Percentiles rank a stretch among this genome's conserved stretches.
Evolutionary conservation across 2,329 filamentous ascomycete genomes (phyloP).

Genomic region (Onygenales sp.): DNA sequence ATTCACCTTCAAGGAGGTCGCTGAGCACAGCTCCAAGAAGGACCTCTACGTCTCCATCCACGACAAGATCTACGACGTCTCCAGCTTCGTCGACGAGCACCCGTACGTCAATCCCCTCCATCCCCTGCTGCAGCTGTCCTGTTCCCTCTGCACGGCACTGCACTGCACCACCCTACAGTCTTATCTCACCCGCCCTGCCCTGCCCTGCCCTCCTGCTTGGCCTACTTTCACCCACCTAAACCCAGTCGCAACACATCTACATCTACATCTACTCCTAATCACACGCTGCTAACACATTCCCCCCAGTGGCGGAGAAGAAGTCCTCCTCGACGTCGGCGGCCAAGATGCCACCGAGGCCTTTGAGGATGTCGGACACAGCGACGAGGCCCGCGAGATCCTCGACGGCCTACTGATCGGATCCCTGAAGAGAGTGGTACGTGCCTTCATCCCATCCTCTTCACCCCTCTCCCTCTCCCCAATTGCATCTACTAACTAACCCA

Average conservation of each 20-base stretch:
- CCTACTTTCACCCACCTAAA: no score
- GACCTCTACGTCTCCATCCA: conserved; percentile 86
- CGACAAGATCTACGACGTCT: conserved; percentile 89
- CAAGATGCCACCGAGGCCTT: conserved; percentile 97
- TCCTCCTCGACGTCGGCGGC: conserved; percentile 88
- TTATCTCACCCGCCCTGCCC: neutral
- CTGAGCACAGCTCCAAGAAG: conserved; percentile 82
- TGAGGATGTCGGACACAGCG: conserved; percentile 97
- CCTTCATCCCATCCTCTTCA: conserved; percentile 3
- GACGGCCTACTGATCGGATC: conserved; percentile 63
- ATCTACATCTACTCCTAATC: neutral
- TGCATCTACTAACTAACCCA: neutral
- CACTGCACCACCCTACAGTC: neutral
- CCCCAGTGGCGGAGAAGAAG: conserved; percentile 89
- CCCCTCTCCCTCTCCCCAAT: neutral
- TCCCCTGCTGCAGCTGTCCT: neutral
- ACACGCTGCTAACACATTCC: neutral
- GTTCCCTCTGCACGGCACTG: neutral
- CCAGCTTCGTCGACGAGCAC: conserved; percentile 93
- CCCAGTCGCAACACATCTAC: no score
- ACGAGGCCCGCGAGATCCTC: conserved; percentile 93
- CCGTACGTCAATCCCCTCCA: conserved; percentile 49
- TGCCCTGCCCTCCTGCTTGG: no score
- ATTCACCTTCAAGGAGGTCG: conserved; percentile 71
- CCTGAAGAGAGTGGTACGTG: conserved; percentile 69